Base-by-base conservation (phyloP, 371 early-diverging fungal genomes). In the Chytridium lagenaria region DNA sequence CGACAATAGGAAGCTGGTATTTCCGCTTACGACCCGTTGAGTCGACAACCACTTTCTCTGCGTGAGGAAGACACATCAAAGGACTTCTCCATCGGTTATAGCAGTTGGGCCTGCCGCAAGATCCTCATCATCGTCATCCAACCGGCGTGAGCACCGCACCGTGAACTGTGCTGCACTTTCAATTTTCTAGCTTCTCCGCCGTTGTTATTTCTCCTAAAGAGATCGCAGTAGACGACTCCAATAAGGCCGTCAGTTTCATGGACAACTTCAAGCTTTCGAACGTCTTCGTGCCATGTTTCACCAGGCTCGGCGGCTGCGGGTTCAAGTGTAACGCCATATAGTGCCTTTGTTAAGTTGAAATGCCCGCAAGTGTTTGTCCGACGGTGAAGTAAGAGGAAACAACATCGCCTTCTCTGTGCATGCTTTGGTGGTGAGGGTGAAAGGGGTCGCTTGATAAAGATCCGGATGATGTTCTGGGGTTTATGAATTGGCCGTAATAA, bases 111-210 rank as follows among this genome's bases (percentile, higher is more conserved):
- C 26, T 26, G 26, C 75, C 22, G 23, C 52, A 33, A 71, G 49
- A 16, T 68, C 57, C 34, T 68, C 69, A 30, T 91, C 90, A 67
- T 95, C 95, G 64, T 94, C 88, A 75, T 95, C 94, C 0, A 95
- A 84, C 1, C 95, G 86, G 31, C 97, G 85, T 0, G 96, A 92
- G 44, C 97, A 96, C 22, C 94, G 86, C 0, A 97, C 92, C 0
- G 98, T 97, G 75, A 97, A 98, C 80, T 98, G 98, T 0, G 98
- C 98, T 0, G 99, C 94, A 73, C 87, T 88, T 26, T 90, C 87
- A 16, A 90, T 77, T 97, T 98, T 31, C 78, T 69, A 22, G 59
- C 76, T 23, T 36, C 66, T 30, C 74, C 70, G 0, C 88, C 89
- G 31, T 7, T 49, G 28, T 61, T 74, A 22, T 69, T 69, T 1